Percentiles rank a stretch among this genome's conserved stretches.
Conservation (phyloP, 2,329 filamentous ascomycete species). For the Didymella segeticola region DNA sequence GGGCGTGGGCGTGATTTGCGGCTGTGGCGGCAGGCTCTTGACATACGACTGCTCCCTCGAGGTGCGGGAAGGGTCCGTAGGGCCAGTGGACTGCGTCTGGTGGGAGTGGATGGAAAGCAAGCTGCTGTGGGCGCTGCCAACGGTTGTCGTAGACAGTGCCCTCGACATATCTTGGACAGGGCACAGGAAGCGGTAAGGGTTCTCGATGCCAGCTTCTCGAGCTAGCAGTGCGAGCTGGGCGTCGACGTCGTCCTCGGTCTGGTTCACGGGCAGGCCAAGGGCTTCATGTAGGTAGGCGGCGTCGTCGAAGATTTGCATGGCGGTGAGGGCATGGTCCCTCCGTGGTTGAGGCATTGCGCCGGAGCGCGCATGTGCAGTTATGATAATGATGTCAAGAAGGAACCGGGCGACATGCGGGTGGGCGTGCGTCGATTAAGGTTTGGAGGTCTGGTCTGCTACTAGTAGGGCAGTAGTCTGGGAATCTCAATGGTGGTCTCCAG, state of each 20-base stretch:
- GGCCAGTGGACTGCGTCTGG: constrained; percentile 45
- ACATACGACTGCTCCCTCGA: constrained; percentile 37
- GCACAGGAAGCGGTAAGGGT: constrained; percentile 42
- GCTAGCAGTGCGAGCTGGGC: constrained; percentile 37
- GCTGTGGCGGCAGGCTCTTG: constrained; percentile 26
- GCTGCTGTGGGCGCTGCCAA: constrained; percentile 41
- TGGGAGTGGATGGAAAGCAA: constrained; percentile 45
- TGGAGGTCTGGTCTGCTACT: constrained; percentile 1
- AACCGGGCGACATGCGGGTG: constrained; percentile 26
- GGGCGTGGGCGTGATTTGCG: constrained; percentile 27
- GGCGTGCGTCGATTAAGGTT: constrained; percentile 22
- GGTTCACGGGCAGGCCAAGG: constrained; percentile 30
- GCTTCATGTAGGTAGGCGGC: constrained; percentile 41
- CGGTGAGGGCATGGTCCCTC: constrained; percentile 35
- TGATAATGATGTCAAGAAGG: constrained; percentile 31
- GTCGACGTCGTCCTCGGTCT: constrained; percentile 44
- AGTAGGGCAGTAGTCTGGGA: too few species aligned
- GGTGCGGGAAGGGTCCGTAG: constrained; percentile 43
- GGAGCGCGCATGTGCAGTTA: constrained; percentile 41
- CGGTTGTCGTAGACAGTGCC: constrained; percentile 40
- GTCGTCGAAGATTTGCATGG: constrained; percentile 46
- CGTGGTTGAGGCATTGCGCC: constrained; percentile 41
- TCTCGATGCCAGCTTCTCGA: constrained; percentile 40
- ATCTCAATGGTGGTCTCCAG: not conserved
- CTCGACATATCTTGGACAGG: constrained; percentile 32